Percentiles rank a stretch among this genome's conserved stretches.
phyloP scores from a whole-genome alignment of 2,329 filamentous ascomycete genomes.

The Hypomyces rosellus region DNA sequence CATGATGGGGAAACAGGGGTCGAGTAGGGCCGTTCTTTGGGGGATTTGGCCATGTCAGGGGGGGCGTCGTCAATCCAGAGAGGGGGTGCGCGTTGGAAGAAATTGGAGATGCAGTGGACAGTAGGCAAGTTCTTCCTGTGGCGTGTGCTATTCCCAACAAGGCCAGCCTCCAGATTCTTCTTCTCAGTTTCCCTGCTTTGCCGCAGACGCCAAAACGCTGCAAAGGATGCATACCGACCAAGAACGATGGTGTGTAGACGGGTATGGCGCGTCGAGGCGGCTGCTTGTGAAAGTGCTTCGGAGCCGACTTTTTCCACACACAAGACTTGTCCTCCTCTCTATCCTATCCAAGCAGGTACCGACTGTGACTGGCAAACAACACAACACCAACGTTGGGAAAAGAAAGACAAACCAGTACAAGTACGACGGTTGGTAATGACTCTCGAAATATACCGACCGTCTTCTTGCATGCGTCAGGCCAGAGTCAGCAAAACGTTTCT shows the following conservation, averaged over 20 bases:
- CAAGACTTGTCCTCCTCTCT: background rate
- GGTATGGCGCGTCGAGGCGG: background rate
- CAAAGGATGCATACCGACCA: slow-evolving; percentile 2
- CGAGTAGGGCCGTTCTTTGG: slow-evolving; percentile 11
- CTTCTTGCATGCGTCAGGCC: background rate
- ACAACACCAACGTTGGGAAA: too few relatives aligned
- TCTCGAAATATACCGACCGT: slow-evolving; percentile 3
- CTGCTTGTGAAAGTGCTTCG: slow-evolving; percentile 3
- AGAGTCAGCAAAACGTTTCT: slow-evolving; percentile 9
- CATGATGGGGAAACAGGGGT: slow-evolving; percentile 14
- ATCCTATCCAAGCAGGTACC: background rate
- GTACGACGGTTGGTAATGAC: background rate
- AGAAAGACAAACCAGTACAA: background rate
- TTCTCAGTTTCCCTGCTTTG: slow-evolving; percentile 8
- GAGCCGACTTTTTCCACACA: slow-evolving; percentile 1
- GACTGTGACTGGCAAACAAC: too few relatives aligned
- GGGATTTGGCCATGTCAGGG: background rate
- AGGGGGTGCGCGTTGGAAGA: slow-evolving; percentile 3
- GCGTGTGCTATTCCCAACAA: background rate
- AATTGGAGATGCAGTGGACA: slow-evolving; percentile 3
- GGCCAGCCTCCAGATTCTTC: slow-evolving; percentile 5
- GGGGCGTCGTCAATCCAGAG: slow-evolving; percentile 7
- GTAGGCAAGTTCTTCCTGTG: background rate
- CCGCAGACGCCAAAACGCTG: slow-evolving; percentile 4
- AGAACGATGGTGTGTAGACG: background rate